Base-by-base conservation (phyloP, 2,329 filamentous ascomycete genomes). In the Trichophyton mentagrophytes region DNA sequence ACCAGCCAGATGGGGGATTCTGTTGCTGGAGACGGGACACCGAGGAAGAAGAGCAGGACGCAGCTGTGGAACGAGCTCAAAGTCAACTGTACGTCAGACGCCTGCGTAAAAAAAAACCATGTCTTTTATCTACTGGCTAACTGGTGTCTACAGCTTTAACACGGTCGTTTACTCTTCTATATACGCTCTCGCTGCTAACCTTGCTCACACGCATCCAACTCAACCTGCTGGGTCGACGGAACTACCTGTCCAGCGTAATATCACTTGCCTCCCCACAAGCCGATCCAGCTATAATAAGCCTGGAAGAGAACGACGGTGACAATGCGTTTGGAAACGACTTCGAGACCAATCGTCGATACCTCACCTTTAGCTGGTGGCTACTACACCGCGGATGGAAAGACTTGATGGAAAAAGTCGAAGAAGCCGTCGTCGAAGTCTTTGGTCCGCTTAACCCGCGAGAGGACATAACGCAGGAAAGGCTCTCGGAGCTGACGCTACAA, bases 351-450 rank as follows among this genome's bases (percentile, higher is more conserved):
- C 82, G 91, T 67, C 88, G 89, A 69, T 99, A 97, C 70, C 80
- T 99, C 57, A 95, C 91, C 46, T 95, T 97, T 72, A 96, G 90
- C 75, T 99, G 93, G 93, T 99, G 92, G 91, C 78, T 99, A 55
- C 79, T 99, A 56, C 92, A 99, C 74, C 84, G 85, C 65, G 93
- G 93, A 49, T 97, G 90, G 85, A 84, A 85, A 65, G 84, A 90
- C 61, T 77, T 97, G 61, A 87, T 90, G 81, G 79, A 84, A 61
- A 87, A 86, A 65, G 91, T 99, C 56, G 85, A 90, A 70, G 77
- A 79, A n/a, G 90, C 90, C 3, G 93, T 99, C 25, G 86, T 87
- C 67, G 87, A 95, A 59, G 88, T 92, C 25, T 97, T 96, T 73
- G 89, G 90, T n/a, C 80, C 84, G 64, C 78, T 96, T 57, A 96